Base-by-base conservation (phyloP, 306 rosid genomes). In the Sphenostylis stenocarpa region DNA sequence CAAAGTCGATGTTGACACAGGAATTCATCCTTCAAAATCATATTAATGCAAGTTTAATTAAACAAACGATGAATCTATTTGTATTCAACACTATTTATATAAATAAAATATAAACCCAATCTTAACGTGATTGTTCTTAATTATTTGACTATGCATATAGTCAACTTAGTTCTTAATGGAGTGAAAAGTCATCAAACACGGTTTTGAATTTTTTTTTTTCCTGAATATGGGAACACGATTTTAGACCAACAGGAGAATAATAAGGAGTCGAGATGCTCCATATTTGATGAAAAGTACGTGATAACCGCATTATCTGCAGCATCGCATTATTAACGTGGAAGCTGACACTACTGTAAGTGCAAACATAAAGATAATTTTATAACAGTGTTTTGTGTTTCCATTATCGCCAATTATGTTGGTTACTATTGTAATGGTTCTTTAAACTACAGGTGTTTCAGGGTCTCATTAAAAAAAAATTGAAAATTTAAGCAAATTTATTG, bases 161-260 rank as follows among this genome's bases (percentile, higher is more conserved):
- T 77, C 70, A 56, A 53, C 13, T 3, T 3, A 62, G 12, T 36
- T 4, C 55, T 55, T 66, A 33, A 1, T 38, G 3, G n/a, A 67
- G 73, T 61, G 31, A 48, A 76, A 82, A 52, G 85, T 82, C 82
- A 77, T 15, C 41, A 20, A 38, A 82, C 79, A 71, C 85, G 85
- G 78, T 45, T 82, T 82, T 71, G 82, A 82, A 71, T 5, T 14
- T 26, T 8, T 9, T 24, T 43, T 55, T 31, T 58, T 52, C 47
- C 44, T 70, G 16, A 31, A 33, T n/a, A n/a, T 44, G 81, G 73
- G 67, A 47, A 63, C 78, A 70, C 65, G 64, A 4, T 34, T 53
- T 58, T 70, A 57, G 67, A 48, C 57, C 67, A 55, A 65, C 16
- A 66, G 63, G 23, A 61, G 65, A 45, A 5, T 23, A 31, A 34